Evolutionary conservation across 345 rosid species (phyloP).

Genomic region (Carallia brachiata): DNA sequence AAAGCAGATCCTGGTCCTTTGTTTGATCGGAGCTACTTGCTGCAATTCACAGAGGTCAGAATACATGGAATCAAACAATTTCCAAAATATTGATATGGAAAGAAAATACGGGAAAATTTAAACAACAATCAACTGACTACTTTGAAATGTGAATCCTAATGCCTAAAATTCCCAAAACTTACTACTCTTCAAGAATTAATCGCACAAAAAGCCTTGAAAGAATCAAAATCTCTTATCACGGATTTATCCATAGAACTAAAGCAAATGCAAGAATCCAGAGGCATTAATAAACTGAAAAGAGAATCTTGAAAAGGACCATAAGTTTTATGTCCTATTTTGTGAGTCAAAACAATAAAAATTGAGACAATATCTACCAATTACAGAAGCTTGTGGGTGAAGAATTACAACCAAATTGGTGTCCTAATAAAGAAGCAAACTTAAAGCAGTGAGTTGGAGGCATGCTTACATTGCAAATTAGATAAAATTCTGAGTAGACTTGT

Average conservation of each 20-base stretch:
- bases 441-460: neutral
- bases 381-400: conserved; percentile 1
- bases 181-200: no score
- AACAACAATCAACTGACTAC: neutral
- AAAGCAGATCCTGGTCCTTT: conserved; percentile 73
- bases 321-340: neutral
- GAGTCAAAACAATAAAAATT: conserved; percentile 1
- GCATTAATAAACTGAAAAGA: no score
- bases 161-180: no score
- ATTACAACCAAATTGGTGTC: neutral
- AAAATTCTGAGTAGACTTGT: conserved; percentile 84
- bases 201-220: no score
- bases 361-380: neutral
- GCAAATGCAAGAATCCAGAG: no score
- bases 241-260: no score
- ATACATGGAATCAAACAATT: conserved; percentile 8
- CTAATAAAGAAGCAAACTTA: conserved; percentile 12
- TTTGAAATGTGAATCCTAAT: no score
- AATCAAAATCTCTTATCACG: no score
- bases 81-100: neutral
- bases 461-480: conserved; percentile 82
- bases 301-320: no score
- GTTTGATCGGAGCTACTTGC: conserved; percentile 65
- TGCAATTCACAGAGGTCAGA: conserved; percentile 40
- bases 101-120: neutral